Percentiles rank a stretch among this genome's conserved stretches.
phyloP scores from a whole-genome alignment of 495 filamentous ascomycete species.

The Penicillium lagena region DNA sequence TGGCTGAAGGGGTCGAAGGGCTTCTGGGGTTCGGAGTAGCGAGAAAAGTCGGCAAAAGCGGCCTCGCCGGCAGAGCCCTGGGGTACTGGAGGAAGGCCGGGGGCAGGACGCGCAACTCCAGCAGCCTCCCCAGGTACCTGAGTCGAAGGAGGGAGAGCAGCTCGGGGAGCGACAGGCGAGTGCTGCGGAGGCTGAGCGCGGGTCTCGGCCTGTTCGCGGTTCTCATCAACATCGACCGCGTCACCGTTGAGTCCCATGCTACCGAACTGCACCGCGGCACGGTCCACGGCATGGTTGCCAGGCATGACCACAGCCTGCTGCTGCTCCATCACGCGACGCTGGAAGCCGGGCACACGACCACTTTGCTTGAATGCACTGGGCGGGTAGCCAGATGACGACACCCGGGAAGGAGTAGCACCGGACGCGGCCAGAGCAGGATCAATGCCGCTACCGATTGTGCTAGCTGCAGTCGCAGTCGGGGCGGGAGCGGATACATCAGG shows the following conservation, averaged over 20 bases:
- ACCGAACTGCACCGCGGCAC: constrained; percentile 93
- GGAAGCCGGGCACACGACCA: constrained; percentile 64
- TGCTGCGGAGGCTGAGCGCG: constrained; percentile 90
- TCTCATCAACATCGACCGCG: constrained; percentile 79
- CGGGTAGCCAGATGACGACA: constrained; percentile 60
- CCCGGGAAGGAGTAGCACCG: constrained; percentile 55
- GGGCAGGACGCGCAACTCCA: constrained; percentile 59
- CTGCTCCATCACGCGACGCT: constrained; percentile 83
- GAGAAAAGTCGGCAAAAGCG: constrained; percentile 53
- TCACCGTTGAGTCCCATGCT: constrained; percentile 86
- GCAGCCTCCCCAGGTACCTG: constrained; percentile 50
- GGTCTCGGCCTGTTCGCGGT: constrained; percentile 91
- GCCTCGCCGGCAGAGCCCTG: constrained; percentile 43
- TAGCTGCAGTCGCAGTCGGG: constrained; percentile 78
- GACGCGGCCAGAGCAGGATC: constrained; percentile 51
- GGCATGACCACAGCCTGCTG: constrained; percentile 98
- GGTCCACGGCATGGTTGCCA: constrained; percentile 92
- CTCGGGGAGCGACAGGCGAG: constrained; percentile 86
- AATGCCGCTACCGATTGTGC: constrained; percentile 78
- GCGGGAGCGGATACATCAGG: constrained; percentile 70
- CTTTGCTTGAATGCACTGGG: constrained; percentile 73
- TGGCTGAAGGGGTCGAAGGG: constrained; percentile 83
- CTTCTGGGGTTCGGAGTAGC: constrained; percentile 75
- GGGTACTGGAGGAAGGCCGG: constrained; percentile 60
- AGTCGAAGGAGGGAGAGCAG: constrained; percentile 75